These are phyloP conservation scores for Wallacemonas sp. DNA, from an alignment of 208 protist genomes.

Conservation along the genomic window DNA sequence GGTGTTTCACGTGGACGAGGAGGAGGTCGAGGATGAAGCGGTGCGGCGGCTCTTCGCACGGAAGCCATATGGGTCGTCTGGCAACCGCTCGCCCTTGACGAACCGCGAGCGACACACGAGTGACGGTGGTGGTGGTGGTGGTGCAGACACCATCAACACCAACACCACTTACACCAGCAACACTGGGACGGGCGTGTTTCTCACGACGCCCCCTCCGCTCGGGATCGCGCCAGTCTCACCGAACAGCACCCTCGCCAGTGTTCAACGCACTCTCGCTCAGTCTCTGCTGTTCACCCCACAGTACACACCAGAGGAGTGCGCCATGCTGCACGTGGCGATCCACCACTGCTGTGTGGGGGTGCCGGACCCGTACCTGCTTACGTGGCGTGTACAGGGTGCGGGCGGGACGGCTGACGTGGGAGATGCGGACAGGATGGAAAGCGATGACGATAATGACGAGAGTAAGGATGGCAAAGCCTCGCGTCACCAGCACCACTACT, in stretches of 20 bases:
- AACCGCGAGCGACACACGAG: not conserved
- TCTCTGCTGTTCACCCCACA: slow-evolving; percentile 34
- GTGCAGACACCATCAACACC: too few relatives aligned
- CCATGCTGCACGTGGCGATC: slow-evolving; percentile 64
- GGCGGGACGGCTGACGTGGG: not conserved
- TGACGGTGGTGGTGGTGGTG: not conserved
- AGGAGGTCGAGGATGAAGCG: slow-evolving; percentile 28
- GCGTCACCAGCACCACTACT: too few relatives aligned
- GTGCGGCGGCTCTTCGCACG: slow-evolving; percentile 24
- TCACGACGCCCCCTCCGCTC: not conserved
- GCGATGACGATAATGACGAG: too few relatives aligned
- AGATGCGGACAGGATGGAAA: not conserved
- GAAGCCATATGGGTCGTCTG: not conserved
- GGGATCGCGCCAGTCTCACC: too few relatives aligned
- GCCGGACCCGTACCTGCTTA: slow-evolving; percentile 61
- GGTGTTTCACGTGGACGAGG: too few relatives aligned
- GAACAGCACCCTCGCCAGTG: too few relatives aligned
- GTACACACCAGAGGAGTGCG: slow-evolving; percentile 48
- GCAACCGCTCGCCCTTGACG: slow-evolving; percentile 5
- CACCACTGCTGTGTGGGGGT: slow-evolving; percentile 65
- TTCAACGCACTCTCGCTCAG: too few relatives aligned
- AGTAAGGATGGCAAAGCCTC: too few relatives aligned
- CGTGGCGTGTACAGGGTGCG: slow-evolving; percentile 5
- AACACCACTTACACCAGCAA: too few relatives aligned
- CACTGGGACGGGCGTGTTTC: not conserved